Evolutionary conservation across 2,329 filamentous ascomycete genomes (phyloP).

Genomic region (Ophiognomonia clavigignenti-juglandacearum): DNA sequence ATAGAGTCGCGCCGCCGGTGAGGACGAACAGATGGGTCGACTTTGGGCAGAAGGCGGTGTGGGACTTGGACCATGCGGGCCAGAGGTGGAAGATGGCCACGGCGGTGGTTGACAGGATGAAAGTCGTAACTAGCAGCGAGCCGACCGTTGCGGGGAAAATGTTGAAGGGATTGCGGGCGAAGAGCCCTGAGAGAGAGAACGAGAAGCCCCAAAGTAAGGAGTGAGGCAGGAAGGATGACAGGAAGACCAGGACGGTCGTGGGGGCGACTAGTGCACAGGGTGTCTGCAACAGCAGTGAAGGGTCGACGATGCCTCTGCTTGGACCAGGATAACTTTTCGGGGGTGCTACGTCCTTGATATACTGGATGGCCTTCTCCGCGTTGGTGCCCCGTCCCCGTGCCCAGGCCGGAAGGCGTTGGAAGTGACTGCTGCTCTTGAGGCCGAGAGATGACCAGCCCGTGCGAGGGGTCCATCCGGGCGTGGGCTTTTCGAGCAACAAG

Average conservation of each 20-base stretch:
- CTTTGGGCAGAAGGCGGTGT: constrained; percentile 23
- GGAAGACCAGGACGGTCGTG: constrained; percentile 41
- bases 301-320: constrained; percentile 18
- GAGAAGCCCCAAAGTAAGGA: constrained; percentile 43
- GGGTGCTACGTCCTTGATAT: constrained; percentile 33
- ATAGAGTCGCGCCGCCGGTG: constrained; percentile 31
- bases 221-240: constrained; percentile 40
- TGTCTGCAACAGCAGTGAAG: constrained; percentile 35
- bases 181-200: constrained; percentile 41
- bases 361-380: constrained; percentile 22
- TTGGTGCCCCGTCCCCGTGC: constrained; percentile 27
- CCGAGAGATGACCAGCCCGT: constrained; percentile 21
- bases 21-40: constrained; percentile 24
- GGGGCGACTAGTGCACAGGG: constrained; percentile 45
- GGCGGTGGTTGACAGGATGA: constrained; percentile 33
- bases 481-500: constrained; percentile 20
- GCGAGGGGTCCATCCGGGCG: neutral
- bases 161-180: constrained; percentile 38
- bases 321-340: constrained; percentile 31
- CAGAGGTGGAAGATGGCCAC: constrained; percentile 28
- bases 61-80: constrained; percentile 18
- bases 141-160: constrained; percentile 37
- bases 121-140: constrained; percentile 39
- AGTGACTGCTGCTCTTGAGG: constrained; percentile 15
- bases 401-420: constrained; percentile 20